Evolutionary conservation across 2,329 filamentous ascomycete genomes (phyloP).

Genomic region (Chaetomiaceae sp.): DNA sequence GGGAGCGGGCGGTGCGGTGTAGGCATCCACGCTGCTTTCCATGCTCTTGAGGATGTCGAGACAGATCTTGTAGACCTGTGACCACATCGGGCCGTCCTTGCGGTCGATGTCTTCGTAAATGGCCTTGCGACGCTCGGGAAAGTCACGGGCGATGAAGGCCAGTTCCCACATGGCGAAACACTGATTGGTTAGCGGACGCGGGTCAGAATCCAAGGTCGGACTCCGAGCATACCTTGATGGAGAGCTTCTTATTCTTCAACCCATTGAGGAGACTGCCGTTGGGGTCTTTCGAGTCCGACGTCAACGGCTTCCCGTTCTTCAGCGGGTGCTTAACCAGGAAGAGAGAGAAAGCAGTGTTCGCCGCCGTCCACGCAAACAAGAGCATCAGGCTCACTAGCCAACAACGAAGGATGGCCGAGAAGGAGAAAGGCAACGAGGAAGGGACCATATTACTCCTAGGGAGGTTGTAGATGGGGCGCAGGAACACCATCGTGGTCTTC

Average conservation of each 20-base stretch:
- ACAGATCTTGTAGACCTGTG: slow-evolving; percentile 68
- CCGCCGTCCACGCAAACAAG: slow-evolving; percentile 68
- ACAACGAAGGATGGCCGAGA: slow-evolving; percentile 53
- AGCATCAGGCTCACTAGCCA: slow-evolving; percentile 62
- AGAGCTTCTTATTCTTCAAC: slow-evolving; percentile 74
- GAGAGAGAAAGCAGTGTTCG: slow-evolving; percentile 73
- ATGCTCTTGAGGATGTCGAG: slow-evolving; percentile 66
- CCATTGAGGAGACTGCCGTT: slow-evolving; percentile 86
- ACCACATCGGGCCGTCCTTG: slow-evolving; percentile 73
- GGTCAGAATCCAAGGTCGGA: too few species aligned
- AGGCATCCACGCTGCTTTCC: slow-evolving; percentile 61
- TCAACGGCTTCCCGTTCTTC: slow-evolving; percentile 80
- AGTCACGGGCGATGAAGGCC: slow-evolving; percentile 70
- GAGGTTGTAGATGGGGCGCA: slow-evolving; percentile 70
- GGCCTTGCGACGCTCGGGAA: slow-evolving; percentile 68
- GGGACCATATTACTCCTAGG: slow-evolving; percentile 65
- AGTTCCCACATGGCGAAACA: slow-evolving; percentile 91
- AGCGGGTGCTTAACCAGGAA: slow-evolving; percentile 77
- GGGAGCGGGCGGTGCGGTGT: slow-evolving; percentile 37
- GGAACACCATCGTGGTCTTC: slow-evolving; percentile 65
- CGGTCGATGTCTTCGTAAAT: slow-evolving; percentile 88
- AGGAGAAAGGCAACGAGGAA: slow-evolving; percentile 52
- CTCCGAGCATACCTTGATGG: slow-evolving; percentile 57
- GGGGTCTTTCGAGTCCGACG: slow-evolving; percentile 79
- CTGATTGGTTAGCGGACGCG: slow-evolving; percentile 34